A percentile compares a stretch with the other conserved stretches of the same genome.
Conservation (phyloP, 805 yeast genomes). For the Ogataea pignaliae region DNA sequence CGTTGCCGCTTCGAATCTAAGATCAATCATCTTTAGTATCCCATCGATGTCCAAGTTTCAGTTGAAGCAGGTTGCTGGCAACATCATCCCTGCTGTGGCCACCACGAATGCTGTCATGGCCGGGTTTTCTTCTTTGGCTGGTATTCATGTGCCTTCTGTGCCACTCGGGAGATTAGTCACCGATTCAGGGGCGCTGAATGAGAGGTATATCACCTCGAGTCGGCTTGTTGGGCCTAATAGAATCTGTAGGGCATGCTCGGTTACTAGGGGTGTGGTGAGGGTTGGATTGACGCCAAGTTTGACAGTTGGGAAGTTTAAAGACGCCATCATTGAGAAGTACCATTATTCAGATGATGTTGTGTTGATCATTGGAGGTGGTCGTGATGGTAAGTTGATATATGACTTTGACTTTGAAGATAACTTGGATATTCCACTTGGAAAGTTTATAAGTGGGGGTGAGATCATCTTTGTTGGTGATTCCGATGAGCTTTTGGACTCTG, state of each 20-base stretch:
- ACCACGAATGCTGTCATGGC: slow-evolving; percentile 96
- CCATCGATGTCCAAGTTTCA: slow-evolving; percentile 76
- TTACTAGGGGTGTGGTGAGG: slow-evolving; percentile 47
- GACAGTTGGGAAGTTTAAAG: slow-evolving; percentile 50
- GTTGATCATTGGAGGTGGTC: slow-evolving; percentile 32
- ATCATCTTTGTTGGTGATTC: slow-evolving; percentile 76
- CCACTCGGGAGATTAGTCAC: slow-evolving; percentile 43
- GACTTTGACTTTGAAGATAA: slow-evolving; percentile 91
- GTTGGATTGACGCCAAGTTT: slow-evolving; percentile 23
- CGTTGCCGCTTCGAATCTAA: slow-evolving; percentile 74
- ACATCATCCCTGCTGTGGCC: slow-evolving; percentile 97
- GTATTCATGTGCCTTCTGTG: slow-evolving; percentile 42
- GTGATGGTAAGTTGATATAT: slow-evolving; percentile 50
- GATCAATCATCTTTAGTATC: slow-evolving; percentile 68
- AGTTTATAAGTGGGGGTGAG: slow-evolving; percentile 54
- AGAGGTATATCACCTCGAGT: slow-evolving; percentile 64
- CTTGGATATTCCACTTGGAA: slow-evolving; percentile 39
- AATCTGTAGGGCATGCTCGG: slow-evolving; percentile 64
- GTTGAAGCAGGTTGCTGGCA: slow-evolving; percentile 92
- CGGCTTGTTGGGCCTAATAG: slow-evolving; percentile 58
- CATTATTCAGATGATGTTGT: slow-evolving; percentile 52
- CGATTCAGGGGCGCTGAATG: slow-evolving; percentile 45
- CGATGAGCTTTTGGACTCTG: slow-evolving; percentile 56
- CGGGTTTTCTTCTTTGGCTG: slow-evolving; percentile 76
- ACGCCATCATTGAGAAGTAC: slow-evolving; percentile 43